Percentiles rank a stretch among this genome's conserved stretches.
phyloP scores from a whole-genome alignment of 257 asterid species.

The Penstemon eatonii region DNA sequence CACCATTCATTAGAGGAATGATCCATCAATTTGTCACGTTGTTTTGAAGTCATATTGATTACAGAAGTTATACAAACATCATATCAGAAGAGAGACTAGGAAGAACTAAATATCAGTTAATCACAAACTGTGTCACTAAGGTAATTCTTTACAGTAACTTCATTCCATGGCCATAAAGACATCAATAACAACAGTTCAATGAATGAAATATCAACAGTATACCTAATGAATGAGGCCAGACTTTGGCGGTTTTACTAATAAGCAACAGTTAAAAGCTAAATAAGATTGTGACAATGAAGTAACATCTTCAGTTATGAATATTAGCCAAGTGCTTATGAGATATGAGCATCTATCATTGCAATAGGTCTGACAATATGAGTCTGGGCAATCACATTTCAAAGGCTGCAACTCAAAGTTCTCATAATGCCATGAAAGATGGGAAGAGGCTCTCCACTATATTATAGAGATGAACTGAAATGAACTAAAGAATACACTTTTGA shows the following conservation, averaged over 20 bases:
- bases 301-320: neutral
- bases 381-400: neutral
- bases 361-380: neutral
- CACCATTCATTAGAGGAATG: neutral
- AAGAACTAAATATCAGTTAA: neutral
- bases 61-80: constrained; percentile 1
- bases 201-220: neutral
- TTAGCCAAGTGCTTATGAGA: neutral
- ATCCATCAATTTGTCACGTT: constrained; percentile 2
- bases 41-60: neutral
- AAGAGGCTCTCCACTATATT: neutral
- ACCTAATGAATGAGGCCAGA: neutral
- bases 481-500: neutral
- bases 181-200: neutral
- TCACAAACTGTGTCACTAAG: neutral
- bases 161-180: constrained; percentile 2
- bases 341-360: neutral
- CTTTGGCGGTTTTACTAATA: neutral
- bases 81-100: constrained; percentile 1
- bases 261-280: constrained; percentile 9
- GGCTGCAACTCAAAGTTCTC: neutral
- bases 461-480: neutral
- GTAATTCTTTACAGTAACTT: neutral
- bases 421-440: neutral
- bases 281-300: neutral